These are phyloP conservation scores for Lolium multiflorum DNA, from an alignment of 176 grass and related monocot species.

Conservation along the genomic window DNA sequence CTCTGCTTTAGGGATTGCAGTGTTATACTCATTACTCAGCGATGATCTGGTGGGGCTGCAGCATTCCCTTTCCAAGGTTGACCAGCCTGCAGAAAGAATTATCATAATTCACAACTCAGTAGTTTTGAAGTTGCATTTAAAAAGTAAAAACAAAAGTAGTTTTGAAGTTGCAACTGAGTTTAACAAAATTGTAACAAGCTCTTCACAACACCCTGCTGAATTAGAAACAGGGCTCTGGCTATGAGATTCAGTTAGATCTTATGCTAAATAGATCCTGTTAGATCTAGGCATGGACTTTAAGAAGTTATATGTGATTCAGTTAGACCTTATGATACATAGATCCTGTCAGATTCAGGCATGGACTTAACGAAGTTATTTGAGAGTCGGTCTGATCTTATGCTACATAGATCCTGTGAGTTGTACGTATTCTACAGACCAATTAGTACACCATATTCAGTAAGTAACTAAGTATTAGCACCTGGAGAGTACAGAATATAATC, in stretches of 20 bases:
- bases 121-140: not conserved
- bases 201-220: too few species aligned
- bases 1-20: too few species aligned
- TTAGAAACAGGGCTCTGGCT: too few species aligned
- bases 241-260: slow-evolving; percentile 24
- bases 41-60: slow-evolving; percentile 73
- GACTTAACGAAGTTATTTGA: too few species aligned
- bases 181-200: not conserved
- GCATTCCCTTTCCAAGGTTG: slow-evolving; percentile 81
- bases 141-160: not conserved
- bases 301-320: not conserved
- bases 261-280: not conserved
- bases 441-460: not conserved
- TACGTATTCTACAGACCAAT: too few species aligned
- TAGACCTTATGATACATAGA: not conserved
- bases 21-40: slow-evolving; percentile 48
- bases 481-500: not conserved
- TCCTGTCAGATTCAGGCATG: slow-evolving; percentile 29
- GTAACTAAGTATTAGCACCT: not conserved
- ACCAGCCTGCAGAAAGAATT: slow-evolving; percentile 52
- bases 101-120: too few species aligned
- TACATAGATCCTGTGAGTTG: slow-evolving; percentile 1
- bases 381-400: too few species aligned
- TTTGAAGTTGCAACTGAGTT: not conserved
- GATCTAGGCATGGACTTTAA: slow-evolving; percentile 6